Conservation (phyloP, 306 rosid genomes). For the Dryas octopetala region DNA sequence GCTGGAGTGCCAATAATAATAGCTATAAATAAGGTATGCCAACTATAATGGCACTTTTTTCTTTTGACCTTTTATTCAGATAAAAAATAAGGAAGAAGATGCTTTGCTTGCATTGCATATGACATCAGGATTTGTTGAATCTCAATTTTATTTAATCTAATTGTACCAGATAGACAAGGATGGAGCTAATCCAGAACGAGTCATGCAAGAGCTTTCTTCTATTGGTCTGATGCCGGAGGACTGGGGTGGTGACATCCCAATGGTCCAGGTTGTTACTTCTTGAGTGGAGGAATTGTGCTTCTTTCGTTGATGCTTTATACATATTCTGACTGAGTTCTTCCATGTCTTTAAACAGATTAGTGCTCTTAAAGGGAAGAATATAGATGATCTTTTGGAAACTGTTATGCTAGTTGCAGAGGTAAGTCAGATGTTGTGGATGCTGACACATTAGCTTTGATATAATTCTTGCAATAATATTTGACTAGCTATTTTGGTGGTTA, state of each 20-base stretch:
- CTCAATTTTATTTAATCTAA: conserved; percentile 14
- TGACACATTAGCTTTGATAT: neutral
- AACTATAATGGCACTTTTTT: conserved; percentile 16
- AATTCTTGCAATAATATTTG: neutral
- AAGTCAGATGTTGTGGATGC: conserved; percentile 28
- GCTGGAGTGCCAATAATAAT: conserved; percentile 92
- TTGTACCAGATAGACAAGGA: conserved; percentile 84
- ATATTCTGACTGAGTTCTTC: conserved; percentile 24
- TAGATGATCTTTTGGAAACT: conserved; percentile 91
- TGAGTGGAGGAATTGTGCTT: conserved; percentile 11
- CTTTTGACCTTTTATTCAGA: conserved; percentile 1
- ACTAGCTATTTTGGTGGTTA: neutral
- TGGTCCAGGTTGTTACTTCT: conserved; percentile 81
- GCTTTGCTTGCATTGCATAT: conserved; percentile 25
- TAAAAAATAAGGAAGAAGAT: conserved; percentile 15
- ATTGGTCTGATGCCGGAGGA: conserved; percentile 97
- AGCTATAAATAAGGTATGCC: conserved; percentile 89
- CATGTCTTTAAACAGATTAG: conserved; percentile 60
- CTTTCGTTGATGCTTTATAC: conserved; percentile 25
- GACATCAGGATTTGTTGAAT: conserved; percentile 26
- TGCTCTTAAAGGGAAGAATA: conserved; percentile 87
- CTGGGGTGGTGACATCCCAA: conserved; percentile 94
- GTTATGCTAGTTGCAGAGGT: conserved; percentile 97
- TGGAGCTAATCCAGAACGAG: conserved; percentile 94
- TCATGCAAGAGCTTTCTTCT: conserved; percentile 95